These are phyloP conservation scores for Anisodus tanguticus DNA, from an alignment of 257 asterid genomes.

Conservation along the genomic window DNA sequence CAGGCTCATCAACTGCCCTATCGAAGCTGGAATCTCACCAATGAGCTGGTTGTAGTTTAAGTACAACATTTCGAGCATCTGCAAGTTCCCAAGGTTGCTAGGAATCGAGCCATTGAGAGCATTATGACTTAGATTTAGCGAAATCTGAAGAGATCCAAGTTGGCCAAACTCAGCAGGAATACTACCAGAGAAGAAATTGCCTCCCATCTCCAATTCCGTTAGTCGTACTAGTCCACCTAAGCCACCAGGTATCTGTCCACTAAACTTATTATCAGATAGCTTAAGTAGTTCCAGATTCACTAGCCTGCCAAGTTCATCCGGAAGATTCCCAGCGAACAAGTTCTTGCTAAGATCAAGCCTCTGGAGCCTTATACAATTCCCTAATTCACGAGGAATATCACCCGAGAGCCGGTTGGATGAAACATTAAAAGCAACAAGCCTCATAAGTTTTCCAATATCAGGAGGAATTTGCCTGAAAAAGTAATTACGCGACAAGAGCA, in stretches of 20 bases:
- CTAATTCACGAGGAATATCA: conserved; percentile 67
- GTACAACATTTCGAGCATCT: conserved; percentile 78
- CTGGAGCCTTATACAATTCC: conserved; percentile 72
- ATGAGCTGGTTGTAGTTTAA: conserved; percentile 72
- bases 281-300: conserved; percentile 77
- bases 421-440: conserved; percentile 79
- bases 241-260: conserved; percentile 63
- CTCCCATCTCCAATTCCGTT: conserved; percentile 85
- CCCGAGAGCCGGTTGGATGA: conserved; percentile 71
- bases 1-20: conserved; percentile 74
- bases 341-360: conserved; percentile 86
- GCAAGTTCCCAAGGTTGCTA: conserved; percentile 62
- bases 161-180: conserved; percentile 77
- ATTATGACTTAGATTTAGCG: conserved; percentile 76
- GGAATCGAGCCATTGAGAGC: conserved; percentile 69
- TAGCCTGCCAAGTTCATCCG: conserved; percentile 63
- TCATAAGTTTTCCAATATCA: conserved; percentile 73
- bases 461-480: conserved; percentile 74
- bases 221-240: conserved; percentile 69
- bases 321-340: conserved; percentile 59
- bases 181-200: conserved; percentile 65
- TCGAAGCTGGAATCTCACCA: conserved; percentile 76
- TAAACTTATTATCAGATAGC: conserved; percentile 68
- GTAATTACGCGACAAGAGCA: conserved; percentile 65
- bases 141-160: conserved; percentile 74